Conservation (phyloP, 2,329 filamentous ascomycete genomes). For the Gaeumannomyces tritici region DNA sequence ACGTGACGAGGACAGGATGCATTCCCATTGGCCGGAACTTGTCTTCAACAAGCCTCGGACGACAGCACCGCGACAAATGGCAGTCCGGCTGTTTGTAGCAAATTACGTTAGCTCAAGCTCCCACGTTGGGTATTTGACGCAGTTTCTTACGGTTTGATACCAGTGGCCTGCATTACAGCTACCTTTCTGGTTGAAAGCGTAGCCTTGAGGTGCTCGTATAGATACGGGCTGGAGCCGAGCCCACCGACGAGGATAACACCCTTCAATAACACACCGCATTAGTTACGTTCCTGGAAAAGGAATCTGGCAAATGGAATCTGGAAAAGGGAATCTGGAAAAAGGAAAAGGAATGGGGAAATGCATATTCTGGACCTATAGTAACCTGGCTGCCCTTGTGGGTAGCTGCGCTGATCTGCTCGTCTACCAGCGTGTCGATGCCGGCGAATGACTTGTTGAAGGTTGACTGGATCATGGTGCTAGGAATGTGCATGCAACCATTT, state of each 20-base stretch:
- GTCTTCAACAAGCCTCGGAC: conserved; percentile 5
- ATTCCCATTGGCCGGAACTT: background rate
- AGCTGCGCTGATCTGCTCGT: conserved; percentile 11
- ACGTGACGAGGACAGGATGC: conserved; percentile 3
- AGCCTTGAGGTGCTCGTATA: conserved; percentile 13
- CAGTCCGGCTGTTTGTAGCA: conserved; percentile 10
- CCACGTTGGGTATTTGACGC: background rate
- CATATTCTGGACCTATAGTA: conserved; percentile 16
- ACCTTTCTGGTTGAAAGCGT: background rate
- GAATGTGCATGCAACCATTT: no score
- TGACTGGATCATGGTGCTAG: background rate
- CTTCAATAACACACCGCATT: conserved; percentile 11
- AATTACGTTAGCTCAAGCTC: background rate
- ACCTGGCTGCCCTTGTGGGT: conserved; percentile 7
- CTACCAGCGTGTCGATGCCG: conserved; percentile 12
- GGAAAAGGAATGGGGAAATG: no score
- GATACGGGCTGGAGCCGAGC: conserved; percentile 22
- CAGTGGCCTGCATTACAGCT: background rate
- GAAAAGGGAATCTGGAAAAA: no score
- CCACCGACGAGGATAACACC: conserved; percentile 28
- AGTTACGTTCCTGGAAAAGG: no score
- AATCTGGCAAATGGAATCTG: no score
- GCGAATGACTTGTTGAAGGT: background rate
- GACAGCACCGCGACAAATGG: conserved; percentile 13
- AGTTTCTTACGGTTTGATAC: conserved; percentile 1